These are phyloP conservation scores for Syncephalastrum sp. DNA, from an alignment of 371 early-diverging fungal genomes.

Conservation along the genomic window DNA sequence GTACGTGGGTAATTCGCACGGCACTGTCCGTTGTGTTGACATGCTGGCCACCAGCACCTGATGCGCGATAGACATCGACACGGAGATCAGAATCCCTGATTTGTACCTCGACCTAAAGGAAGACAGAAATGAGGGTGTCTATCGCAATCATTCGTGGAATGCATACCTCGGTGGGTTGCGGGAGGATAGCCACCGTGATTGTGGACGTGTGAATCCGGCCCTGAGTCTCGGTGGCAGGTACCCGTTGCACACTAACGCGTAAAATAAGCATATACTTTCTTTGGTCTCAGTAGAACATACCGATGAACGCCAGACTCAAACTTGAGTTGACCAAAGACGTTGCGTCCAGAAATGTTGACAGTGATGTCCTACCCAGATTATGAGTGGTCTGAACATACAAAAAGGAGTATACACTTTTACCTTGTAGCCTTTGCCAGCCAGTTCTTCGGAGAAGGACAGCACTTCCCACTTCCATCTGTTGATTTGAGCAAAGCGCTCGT, in stretches of 20 bases:
- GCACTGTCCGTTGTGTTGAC: slow-evolving; percentile 97
- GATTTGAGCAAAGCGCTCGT: slow-evolving; percentile 65
- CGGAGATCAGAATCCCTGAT: slow-evolving; percentile 71
- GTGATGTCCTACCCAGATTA: slow-evolving; percentile 49
- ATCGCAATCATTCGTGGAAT: neutral
- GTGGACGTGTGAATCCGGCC: slow-evolving; percentile 89
- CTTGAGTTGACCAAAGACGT: slow-evolving; percentile 75
- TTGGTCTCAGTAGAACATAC: slow-evolving; percentile 7
- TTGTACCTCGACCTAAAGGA: slow-evolving; percentile 58
- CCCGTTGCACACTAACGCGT: slow-evolving; percentile 67
- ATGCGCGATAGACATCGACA: slow-evolving; percentile 77
- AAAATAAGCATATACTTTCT: too few relatives aligned
- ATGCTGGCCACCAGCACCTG: slow-evolving; percentile 88
- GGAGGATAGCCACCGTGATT: slow-evolving; percentile 80
- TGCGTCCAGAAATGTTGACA: slow-evolving; percentile 64
- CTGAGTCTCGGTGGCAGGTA: slow-evolving; percentile 81
- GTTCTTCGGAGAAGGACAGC: slow-evolving; percentile 53
- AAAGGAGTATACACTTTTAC: slow-evolving; percentile 24
- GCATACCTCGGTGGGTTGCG: slow-evolving; percentile 67
- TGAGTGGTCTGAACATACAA: neutral
- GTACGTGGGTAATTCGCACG: slow-evolving; percentile 90
- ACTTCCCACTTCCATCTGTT: slow-evolving; percentile 72
- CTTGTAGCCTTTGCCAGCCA: slow-evolving; percentile 57
- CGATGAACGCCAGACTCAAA: slow-evolving; percentile 84
- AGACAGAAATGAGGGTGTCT: neutral